phyloP scores from a whole-genome alignment of 495 filamentous ascomycete genomes.

The Saxispiralis lemnorum region DNA sequence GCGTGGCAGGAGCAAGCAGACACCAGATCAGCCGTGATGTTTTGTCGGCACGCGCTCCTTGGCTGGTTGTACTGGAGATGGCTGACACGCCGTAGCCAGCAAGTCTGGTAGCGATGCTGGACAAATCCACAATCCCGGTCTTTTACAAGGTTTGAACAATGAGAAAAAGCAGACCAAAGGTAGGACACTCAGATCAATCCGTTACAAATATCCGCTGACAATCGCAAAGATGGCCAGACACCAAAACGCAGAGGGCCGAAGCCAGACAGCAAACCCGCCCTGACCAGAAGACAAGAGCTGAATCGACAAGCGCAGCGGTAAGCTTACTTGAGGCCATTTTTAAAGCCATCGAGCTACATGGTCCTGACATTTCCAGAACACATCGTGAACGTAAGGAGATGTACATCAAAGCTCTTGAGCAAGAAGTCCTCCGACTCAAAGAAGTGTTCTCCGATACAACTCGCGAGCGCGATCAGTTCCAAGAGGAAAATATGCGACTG shows the following conservation, averaged over 20 bases:
- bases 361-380: neutral
- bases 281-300: constrained; percentile 84
- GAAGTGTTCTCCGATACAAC: constrained; percentile 43
- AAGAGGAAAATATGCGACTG: constrained; percentile 61
- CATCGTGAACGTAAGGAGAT: constrained; percentile 80
- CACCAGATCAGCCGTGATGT: too few relatives aligned
- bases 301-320: constrained; percentile 95
- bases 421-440: constrained; percentile 60
- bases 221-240: constrained; percentile 52
- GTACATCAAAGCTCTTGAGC: constrained; percentile 85
- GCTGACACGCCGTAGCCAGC: too few relatives aligned
- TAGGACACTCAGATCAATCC: constrained; percentile 8
- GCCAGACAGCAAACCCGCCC: constrained; percentile 84
- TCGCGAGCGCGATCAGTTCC: constrained; percentile 45
- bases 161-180: constrained; percentile 43
- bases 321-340: too few relatives aligned
- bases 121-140: constrained; percentile 34
- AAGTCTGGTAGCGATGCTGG: too few relatives aligned
- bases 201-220: neutral
- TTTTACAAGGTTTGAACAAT: constrained; percentile 39
- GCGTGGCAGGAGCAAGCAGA: too few relatives aligned
- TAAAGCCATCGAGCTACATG: neutral
- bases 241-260: constrained; percentile 87
- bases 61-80: too few relatives aligned
- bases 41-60: too few relatives aligned